These are phyloP conservation scores for Suillus clintonianus DNA, from an alignment of 768 basidiomycete species.

Conservation along the genomic window DNA sequence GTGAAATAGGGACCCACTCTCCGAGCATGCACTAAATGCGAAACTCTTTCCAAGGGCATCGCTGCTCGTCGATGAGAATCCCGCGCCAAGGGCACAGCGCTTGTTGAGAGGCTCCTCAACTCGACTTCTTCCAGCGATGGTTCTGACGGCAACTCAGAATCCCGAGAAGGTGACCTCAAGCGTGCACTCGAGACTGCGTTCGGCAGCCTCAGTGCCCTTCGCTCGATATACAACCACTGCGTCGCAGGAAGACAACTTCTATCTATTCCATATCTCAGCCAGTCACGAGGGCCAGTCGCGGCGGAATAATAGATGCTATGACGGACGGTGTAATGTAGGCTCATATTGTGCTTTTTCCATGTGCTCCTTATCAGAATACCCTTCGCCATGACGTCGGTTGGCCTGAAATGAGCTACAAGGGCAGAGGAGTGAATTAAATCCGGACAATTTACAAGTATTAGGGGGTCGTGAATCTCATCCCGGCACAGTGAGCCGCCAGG, in stretches of 20 bases:
- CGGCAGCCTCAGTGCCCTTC: conserved; percentile 63
- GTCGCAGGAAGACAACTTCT: too few species aligned
- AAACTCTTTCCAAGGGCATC: conserved; percentile 57
- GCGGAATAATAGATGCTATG: too few species aligned
- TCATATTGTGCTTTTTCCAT: not conserved
- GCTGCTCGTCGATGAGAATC: conserved; percentile 54
- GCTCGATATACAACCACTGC: conserved; percentile 66
- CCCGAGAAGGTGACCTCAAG: conserved; percentile 64
- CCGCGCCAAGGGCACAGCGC: conserved; percentile 46
- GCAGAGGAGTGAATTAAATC: not conserved
- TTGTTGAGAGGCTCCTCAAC: conserved; percentile 45
- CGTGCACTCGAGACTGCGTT: conserved; percentile 69
- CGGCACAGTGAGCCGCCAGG: not conserved
- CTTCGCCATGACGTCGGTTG: not conserved
- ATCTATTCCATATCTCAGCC: too few species aligned
- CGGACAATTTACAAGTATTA: not conserved
- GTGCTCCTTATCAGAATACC: not conserved
- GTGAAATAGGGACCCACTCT: conserved; percentile 51
- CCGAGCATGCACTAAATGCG: conserved; percentile 55
- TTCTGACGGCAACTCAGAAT: conserved; percentile 53
- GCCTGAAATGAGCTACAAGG: not conserved
- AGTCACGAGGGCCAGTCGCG: too few species aligned
- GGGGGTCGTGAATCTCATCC: not conserved
- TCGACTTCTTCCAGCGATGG: conserved; percentile 51
- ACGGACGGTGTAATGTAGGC: not conserved